A percentile compares a stretch with the other conserved stretches of the same genome.
Conservation (phyloP, 2,329 filamentous ascomycete genomes). For the Alternaria postmessia region DNA sequence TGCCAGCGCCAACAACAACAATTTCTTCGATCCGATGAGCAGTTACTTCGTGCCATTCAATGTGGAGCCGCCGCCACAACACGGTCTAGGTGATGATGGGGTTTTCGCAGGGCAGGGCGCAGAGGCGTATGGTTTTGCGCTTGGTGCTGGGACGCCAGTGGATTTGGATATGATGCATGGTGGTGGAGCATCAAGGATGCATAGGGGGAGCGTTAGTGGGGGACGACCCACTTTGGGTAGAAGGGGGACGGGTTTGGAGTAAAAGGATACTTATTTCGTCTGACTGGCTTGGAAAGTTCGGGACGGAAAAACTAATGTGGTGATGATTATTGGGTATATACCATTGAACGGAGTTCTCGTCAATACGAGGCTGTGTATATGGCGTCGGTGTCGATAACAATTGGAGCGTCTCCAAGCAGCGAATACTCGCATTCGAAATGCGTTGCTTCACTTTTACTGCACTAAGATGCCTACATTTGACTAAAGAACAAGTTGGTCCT, state of each 20-base stretch:
- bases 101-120: slow-evolving; percentile 30
- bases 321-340: neutral
- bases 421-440: neutral
- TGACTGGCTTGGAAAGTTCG: neutral
- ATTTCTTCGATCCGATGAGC: slow-evolving; percentile 58
- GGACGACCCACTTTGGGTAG: slow-evolving; percentile 1
- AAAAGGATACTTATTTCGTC: neutral
- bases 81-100: slow-evolving; percentile 48
- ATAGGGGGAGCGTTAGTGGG: slow-evolving; percentile 9
- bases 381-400: neutral
- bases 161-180: slow-evolving; percentile 25
- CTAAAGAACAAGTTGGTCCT: neutral
- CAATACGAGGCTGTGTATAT: neutral
- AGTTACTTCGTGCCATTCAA: slow-evolving; percentile 96
- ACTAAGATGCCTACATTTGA: neutral
- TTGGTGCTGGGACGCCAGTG: slow-evolving; percentile 19
- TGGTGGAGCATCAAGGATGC: neutral
- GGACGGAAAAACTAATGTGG: neutral
- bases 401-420: neutral
- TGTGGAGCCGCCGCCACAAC: slow-evolving; percentile 71
- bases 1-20: slow-evolving; percentile 23
- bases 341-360: neutral
- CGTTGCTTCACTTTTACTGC: neutral
- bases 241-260: slow-evolving; percentile 16
- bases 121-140: slow-evolving; percentile 21